These are phyloP conservation scores for Rhizophora apiculata DNA, from an alignment of 345 rosid species.

Conservation along the genomic window DNA sequence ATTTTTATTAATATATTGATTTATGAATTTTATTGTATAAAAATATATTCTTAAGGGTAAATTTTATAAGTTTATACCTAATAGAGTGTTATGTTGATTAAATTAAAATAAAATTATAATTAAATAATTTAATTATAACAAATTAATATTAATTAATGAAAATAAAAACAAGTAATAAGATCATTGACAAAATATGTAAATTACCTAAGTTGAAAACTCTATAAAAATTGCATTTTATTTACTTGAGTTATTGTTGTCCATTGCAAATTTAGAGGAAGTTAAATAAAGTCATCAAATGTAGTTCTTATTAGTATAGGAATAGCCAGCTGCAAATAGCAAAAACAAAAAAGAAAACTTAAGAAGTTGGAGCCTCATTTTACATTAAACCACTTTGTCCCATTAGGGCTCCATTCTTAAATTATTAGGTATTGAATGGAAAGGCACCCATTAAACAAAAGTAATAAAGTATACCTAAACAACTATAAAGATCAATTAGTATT, in stretches of 20 bases:
- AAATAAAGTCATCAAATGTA: constrained; percentile 85
- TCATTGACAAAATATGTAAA: too few species aligned
- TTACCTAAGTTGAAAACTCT: too few species aligned
- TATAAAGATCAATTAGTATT: neutral
- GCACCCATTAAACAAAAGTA: neutral
- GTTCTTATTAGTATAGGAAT: constrained; percentile 91
- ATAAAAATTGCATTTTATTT: neutral
- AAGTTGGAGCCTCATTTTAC: neutral
- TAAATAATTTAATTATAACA: too few species aligned
- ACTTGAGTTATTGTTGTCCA: constrained; percentile 92
- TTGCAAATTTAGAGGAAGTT: constrained; percentile 87
- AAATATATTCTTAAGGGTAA: too few species aligned
- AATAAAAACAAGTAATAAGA: too few species aligned
- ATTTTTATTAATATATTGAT: too few species aligned
- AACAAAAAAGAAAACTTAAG: neutral
- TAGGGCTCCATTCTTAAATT: constrained; percentile 6
- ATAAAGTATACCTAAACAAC: neutral
- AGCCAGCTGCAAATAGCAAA: constrained; percentile 54
- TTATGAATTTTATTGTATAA: too few species aligned
- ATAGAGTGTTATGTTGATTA: too few species aligned
- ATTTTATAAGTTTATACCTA: too few species aligned
- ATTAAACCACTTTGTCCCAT: neutral
- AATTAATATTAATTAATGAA: too few species aligned
- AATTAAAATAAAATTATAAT: too few species aligned
- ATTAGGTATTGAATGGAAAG: neutral